Base-by-base conservation (phyloP, 441 rosid genomes). In the Daphne laureola region DNA sequence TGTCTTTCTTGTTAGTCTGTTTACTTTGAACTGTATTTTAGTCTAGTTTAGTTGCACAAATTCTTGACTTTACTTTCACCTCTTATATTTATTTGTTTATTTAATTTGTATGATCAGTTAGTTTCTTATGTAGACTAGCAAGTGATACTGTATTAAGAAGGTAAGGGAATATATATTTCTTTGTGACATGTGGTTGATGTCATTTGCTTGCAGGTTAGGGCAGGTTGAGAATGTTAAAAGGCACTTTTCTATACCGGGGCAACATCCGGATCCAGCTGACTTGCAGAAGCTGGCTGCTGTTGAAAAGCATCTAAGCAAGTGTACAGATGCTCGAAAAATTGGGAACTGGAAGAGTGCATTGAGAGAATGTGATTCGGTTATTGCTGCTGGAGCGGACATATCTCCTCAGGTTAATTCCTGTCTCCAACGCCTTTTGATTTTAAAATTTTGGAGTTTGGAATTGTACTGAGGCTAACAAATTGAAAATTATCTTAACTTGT, bases 321-420 rank as follows among this genome's bases (percentile, higher is more conserved):
- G 98, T 53, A 68, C 73, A 4, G 86, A 82, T 73, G 81, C 85
- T 0, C 77, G 98, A 36, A 82, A 55, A 55, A 59, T 71, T 16
- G 67, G 82, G 43, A 87, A 92, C 40, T 92, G 98, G 98, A 84
- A 61, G 66, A 65, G 70, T 62, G 84, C 71, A 49, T 67, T 92
- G 64, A 74, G 72, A 72, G 96, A 86, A 79, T 66, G 58, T 54
- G 91, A 92, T 43, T 78, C 90, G 7, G 81, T 89, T 49, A 81
- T 92, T 68, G 77, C 77, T 14, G 75, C 86, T 58, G 98, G 98
- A 31, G 96, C 96, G 0, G 95, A 92, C 60, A 71, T 55, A 54
- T 86, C 78, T 66, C 84, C 84, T 46, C 98, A 78, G 80, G 98
- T 91, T 68, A 71, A 14, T 31, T 17, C 26, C 51, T 6, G 13